These are phyloP conservation scores for Gonapodya prolifera DNA, from an alignment of 192 early-diverging fungal genomes.

Conservation along the genomic window DNA sequence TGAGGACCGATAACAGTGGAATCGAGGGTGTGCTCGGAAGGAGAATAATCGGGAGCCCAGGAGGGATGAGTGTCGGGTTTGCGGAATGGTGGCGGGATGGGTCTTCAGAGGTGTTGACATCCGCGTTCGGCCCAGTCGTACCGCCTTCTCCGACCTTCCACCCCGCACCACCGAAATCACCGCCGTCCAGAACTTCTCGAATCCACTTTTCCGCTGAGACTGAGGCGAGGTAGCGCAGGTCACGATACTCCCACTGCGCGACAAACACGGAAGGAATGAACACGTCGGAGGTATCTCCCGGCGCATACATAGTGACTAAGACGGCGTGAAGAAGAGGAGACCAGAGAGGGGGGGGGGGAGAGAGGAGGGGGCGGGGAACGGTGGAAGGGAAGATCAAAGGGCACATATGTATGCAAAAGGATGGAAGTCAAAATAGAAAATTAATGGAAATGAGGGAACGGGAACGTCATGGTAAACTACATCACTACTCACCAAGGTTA, in stretches of 20 bases:
- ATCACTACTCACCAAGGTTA: not conserved
- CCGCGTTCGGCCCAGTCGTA: not conserved
- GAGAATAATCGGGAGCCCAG: not conserved
- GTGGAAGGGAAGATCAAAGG: too few species aligned
- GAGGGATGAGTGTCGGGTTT: not conserved
- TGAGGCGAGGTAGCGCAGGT: slow-evolving; percentile 19
- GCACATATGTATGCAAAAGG: not conserved
- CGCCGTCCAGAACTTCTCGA: not conserved
- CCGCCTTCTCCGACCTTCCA: not conserved
- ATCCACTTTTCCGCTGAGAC: not conserved
- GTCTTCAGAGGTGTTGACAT: not conserved
- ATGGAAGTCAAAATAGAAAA: not conserved
- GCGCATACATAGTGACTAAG: slow-evolving; percentile 80
- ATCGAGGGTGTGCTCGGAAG: not conserved
- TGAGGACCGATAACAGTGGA: not conserved
- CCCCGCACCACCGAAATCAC: not conserved
- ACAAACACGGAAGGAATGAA: slow-evolving; percentile 81
- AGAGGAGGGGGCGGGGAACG: too few species aligned
- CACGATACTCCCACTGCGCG: slow-evolving; percentile 49
- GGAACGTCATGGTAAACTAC: not conserved
- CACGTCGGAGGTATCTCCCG: slow-evolving; percentile 74
- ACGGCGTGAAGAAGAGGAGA: slow-evolving; percentile 30
- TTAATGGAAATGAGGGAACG: not conserved
- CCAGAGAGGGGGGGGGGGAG: too few species aligned
- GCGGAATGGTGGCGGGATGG: not conserved